Conservation (phyloP, 169 alveolate species). For the Amoebophrya sp. region DNA sequence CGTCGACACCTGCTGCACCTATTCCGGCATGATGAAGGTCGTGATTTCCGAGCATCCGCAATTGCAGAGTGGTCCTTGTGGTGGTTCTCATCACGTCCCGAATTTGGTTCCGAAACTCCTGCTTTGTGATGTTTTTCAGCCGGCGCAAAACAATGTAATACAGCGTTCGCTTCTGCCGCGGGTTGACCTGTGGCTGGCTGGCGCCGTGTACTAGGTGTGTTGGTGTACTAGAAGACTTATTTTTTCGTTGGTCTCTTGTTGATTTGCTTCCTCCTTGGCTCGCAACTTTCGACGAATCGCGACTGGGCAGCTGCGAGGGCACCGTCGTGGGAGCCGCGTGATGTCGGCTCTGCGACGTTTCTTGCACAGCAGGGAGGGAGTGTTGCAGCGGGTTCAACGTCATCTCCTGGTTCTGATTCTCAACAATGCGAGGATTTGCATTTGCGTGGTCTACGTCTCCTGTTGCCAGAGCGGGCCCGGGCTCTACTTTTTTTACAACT, state of each 20-base stretch:
- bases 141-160: neutral
- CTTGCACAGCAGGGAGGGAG: neutral
- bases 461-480: neutral
- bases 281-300: neutral
- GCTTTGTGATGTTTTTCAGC: neutral
- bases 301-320: constrained; percentile 8
- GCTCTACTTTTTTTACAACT: neutral
- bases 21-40: neutral
- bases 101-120: neutral
- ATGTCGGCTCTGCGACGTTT: neutral
- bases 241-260: neutral
- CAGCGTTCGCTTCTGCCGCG: neutral
- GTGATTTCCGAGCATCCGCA: neutral
- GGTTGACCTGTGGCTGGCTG: neutral
- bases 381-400: neutral
- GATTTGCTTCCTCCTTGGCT: neutral
- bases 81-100: neutral
- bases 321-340: constrained; percentile 8
- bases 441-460: neutral
- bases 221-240: neutral
- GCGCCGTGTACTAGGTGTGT: neutral
- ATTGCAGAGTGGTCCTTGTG: neutral
- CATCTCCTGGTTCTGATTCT: neutral
- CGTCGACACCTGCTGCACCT: neutral
- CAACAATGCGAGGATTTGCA: neutral